Evolutionary conservation across 1,284 basidiomycete genomes (phyloP), one percentile per base, ranked within the genome.

Genomic region (Trichosporon sp.): DNA sequence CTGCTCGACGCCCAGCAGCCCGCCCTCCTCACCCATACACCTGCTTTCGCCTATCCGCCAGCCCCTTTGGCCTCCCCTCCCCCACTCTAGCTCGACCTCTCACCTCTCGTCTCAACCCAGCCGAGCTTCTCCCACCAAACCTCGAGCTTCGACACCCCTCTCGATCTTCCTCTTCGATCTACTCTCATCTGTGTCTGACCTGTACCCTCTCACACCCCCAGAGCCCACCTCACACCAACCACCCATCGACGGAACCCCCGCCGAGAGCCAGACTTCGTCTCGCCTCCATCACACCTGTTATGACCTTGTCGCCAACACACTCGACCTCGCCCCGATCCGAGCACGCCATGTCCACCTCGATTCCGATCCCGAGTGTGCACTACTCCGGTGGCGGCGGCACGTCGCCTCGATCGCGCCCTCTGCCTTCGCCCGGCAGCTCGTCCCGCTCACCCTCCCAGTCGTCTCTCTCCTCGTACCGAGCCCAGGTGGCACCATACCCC

Each of bases 361-460:
- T 71, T n/a, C 70, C 70, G 65, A 71, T 71, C 68, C 68, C 70
- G 11, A 38, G 65, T 19, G 72, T 67, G 63, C 67, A 67, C 68
- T 70, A 43, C 46, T 32, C 43, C 65, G 40, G 38, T 38, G 40
- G 43, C 43, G 40, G 43, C 43, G 59, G 31, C 31, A 63, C 59
- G 12, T 63, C 59, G 31, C 59, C 59, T 32, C 59, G 59, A 1
- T 63, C 59, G 21, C 59, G 59, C 16, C 59, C 59, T 5, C 59
- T 63, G 59, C 59, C 59, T 16, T 26, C 19, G 8, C 59, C 59
- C 14, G 59, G 59, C 5, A 63, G 59, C 59, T 63, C 59, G 31
- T 63, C 59, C 14, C 59, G 59, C 16, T 63, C 59, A 16, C 59
- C 59, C 14, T 63, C 59, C 12, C 59, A 63, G 59, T 63, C 59